Conservation (phyloP, 352 stramenopile species). For the Vaucheria bursata region DNA sequence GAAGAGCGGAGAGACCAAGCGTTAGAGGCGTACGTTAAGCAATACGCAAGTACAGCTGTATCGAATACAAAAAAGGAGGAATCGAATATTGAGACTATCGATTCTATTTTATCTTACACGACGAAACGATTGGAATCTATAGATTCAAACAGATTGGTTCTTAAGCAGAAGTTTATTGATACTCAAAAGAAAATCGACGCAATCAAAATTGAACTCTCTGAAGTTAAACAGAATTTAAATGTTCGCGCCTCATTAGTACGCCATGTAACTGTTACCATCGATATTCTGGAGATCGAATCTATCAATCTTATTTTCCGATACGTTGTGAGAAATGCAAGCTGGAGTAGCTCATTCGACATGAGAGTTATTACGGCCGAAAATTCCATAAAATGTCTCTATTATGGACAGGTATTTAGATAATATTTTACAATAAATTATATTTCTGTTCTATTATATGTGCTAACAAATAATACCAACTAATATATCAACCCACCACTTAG, state of each 20-base stretch:
- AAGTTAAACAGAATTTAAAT: not conserved
- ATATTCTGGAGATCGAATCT: not conserved
- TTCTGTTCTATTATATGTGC: no score
- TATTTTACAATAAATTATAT: no score
- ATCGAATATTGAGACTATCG: not conserved
- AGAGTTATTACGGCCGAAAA: slow-evolving; percentile 15
- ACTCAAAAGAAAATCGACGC: not conserved
- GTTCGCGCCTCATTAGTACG: not conserved
- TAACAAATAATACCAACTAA: no score
- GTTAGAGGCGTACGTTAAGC: not conserved
- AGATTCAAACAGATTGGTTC: not conserved
- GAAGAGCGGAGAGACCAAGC: no score
- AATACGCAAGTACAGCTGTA: no score
- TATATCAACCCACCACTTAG: no score
- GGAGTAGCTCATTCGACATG: slow-evolving; percentile 23
- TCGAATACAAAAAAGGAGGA: no score
- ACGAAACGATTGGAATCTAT: not conserved
- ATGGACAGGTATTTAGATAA: no score
- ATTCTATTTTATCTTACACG: not conserved
- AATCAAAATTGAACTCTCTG: no score
- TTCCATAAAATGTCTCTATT: slow-evolving; percentile 27
- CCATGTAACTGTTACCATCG: not conserved
- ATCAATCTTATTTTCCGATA: not conserved
- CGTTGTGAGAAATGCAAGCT: slow-evolving; percentile 17
- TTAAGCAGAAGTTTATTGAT: not conserved